Percentiles rank a stretch among this genome's conserved stretches.
These are phyloP conservation scores for Umbelopsis isabellina DNA, from an alignment of 192 early-diverging fungal genomes.

Conservation along the genomic window DNA sequence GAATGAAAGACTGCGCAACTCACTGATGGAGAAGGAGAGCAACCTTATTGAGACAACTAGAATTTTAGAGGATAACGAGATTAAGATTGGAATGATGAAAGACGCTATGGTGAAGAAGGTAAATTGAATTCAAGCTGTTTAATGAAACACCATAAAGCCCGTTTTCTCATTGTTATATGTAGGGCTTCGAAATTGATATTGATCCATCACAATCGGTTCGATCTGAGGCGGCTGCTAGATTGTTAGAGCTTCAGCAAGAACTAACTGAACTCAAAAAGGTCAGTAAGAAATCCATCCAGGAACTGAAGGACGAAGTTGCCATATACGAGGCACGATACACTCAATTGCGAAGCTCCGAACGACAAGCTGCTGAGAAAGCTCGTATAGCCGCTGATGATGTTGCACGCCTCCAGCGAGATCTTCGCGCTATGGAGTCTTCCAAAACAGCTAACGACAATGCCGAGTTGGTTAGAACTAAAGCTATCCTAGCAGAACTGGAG, in stretches of 20 bases:
- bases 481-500: neutral
- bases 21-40: conserved; percentile 48
- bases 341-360: conserved; percentile 9
- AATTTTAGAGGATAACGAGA: conserved; percentile 48
- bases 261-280: conserved; percentile 14
- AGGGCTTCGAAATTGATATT: conserved; percentile 46
- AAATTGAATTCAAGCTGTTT: neutral
- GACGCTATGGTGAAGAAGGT: conserved; percentile 44
- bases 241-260: conserved; percentile 9
- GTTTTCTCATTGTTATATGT: neutral
- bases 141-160: neutral
- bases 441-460: conserved; percentile 8
- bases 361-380: conserved; percentile 31
- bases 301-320: conserved; percentile 27
- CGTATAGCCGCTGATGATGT: conserved; percentile 28
- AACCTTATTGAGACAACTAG: conserved; percentile 34
- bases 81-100: conserved; percentile 50
- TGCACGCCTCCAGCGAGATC: conserved; percentile 16
- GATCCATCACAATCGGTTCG: neutral
- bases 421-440: neutral
- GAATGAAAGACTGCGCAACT: conserved; percentile 35
- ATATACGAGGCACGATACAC: conserved; percentile 26
- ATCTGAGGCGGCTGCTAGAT: conserved; percentile 3
- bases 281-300: neutral
- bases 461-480: conserved; percentile 18